Evolutionary conservation across 2,329 filamentous ascomycete genomes (phyloP).

Genomic region (Arthrocladium fulminans): DNA sequence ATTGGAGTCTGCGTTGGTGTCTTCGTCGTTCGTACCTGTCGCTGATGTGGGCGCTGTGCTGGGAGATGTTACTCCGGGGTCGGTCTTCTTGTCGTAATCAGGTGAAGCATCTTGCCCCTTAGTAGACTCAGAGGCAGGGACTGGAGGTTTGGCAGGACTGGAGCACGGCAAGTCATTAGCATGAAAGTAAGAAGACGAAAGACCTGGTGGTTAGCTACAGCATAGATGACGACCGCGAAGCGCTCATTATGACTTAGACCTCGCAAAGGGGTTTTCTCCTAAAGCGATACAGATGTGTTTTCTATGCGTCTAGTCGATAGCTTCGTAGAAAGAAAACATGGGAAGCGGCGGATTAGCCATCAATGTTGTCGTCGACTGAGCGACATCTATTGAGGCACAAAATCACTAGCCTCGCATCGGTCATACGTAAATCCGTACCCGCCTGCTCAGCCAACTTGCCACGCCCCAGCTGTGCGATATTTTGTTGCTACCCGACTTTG

Average conservation of each 20-base stretch:
- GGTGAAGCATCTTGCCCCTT: not conserved
- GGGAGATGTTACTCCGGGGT: not conserved
- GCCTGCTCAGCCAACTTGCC: too few relatives aligned
- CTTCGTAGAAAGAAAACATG: too few relatives aligned
- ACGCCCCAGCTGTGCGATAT: too few relatives aligned
- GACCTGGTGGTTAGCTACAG: slow-evolving; percentile 25
- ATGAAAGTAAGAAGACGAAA: slow-evolving; percentile 19
- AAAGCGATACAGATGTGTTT: too few relatives aligned
- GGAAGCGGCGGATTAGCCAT: too few relatives aligned
- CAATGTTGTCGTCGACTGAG: too few relatives aligned
- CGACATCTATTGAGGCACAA: too few relatives aligned
- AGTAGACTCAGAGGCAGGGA: slow-evolving; percentile 1
- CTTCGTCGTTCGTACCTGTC: slow-evolving; percentile 9
- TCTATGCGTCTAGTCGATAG: too few relatives aligned
- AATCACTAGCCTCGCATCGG: too few relatives aligned
- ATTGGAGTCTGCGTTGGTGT: slow-evolving; percentile 4
- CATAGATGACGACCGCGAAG: slow-evolving; percentile 8
- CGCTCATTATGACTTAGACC: slow-evolving; percentile 12
- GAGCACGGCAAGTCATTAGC: slow-evolving; percentile 22
- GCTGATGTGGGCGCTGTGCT: slow-evolving; percentile 14
- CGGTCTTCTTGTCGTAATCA: not conserved
- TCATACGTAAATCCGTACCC: too few relatives aligned
- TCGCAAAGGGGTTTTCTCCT: not conserved
- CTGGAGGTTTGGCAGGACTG: slow-evolving; percentile 19
- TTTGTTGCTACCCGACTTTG: too few relatives aligned